Conservation (phyloP, 345 rosid genomes). For the Firmiana major region DNA sequence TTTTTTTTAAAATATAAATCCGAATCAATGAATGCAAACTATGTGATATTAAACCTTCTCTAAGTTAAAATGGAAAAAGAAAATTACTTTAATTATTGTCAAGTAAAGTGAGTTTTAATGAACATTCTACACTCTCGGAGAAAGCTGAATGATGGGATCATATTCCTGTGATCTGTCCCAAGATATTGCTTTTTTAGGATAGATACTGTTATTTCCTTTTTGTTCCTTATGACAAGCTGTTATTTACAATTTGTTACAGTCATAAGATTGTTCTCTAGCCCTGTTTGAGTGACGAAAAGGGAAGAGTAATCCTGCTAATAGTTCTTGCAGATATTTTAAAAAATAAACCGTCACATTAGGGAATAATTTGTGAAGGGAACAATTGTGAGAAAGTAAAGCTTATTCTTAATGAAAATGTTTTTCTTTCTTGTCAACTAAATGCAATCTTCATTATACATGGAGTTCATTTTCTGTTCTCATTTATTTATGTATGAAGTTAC, state of each 20-base stretch:
- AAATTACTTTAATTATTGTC: not conserved
- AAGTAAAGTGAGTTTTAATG: not conserved
- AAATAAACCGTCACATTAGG: not conserved
- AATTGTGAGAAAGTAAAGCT: not conserved
- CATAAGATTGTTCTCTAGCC: not conserved
- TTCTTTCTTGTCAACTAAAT: slow-evolving; percentile 8
- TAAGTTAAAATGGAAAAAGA: not conserved
- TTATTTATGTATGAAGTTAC: not conserved
- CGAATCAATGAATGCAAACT: not conserved
- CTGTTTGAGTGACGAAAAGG: not conserved
- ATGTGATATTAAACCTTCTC: not conserved
- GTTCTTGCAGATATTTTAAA: not conserved
- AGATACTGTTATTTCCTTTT: not conserved
- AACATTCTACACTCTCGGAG: not conserved
- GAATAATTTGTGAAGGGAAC: not conserved
- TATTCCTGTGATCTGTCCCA: not conserved
- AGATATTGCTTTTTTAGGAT: not conserved
- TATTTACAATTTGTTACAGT: not conserved
- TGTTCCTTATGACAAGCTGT: not conserved
- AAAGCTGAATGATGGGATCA: not conserved
- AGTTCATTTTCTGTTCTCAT: not conserved
- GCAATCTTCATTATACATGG: not conserved
- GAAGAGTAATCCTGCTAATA: not conserved
- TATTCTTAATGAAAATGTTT: not conserved
- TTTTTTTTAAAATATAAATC: not conserved